phyloP scores from a whole-genome alignment of 1,284 basidiomycete species.

The Pseudozyma flocculosa region DNA sequence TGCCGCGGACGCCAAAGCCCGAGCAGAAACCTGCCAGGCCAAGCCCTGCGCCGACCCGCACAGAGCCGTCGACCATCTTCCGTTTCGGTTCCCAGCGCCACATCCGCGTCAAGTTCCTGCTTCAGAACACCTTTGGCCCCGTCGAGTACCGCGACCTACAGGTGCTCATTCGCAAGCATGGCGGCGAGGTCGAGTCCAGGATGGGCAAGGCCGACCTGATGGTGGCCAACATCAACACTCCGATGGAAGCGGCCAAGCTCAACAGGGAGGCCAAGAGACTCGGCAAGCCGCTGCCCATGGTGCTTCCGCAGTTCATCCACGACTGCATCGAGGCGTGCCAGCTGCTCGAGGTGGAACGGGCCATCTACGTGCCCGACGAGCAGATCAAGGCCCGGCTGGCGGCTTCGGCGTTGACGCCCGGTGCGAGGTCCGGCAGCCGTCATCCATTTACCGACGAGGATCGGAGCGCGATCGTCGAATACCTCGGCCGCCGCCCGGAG shows the following conservation, averaged over 20 bases:
- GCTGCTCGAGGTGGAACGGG: slow-evolving; percentile 9
- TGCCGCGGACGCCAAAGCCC: too few species aligned
- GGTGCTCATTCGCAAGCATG: slow-evolving; percentile 16
- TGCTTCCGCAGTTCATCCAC: slow-evolving; percentile 15
- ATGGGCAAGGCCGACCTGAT: slow-evolving; percentile 26
- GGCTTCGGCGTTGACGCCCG: not conserved
- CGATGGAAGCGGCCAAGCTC: slow-evolving; percentile 3
- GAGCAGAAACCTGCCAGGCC: too few species aligned
- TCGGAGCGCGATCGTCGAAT: slow-evolving; percentile 19
- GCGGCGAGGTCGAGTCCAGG: slow-evolving; percentile 18
- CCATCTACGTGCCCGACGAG: slow-evolving; percentile 22
- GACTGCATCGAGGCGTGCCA: slow-evolving; percentile 11
- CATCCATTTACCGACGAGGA: slow-evolving; percentile 24
- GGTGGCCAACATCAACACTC: slow-evolving; percentile 9
- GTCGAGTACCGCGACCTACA: slow-evolving; percentile 3
- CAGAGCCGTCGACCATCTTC: slow-evolving; percentile 3
- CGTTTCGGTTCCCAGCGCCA: not conserved
- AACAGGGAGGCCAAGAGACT: slow-evolving; percentile 9
- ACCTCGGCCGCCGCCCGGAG: slow-evolving; percentile 19
- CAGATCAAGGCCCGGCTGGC: not conserved
- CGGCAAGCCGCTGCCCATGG: slow-evolving; percentile 30
- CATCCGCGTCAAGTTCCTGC: slow-evolving; percentile 12
- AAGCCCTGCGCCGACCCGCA: too few species aligned
- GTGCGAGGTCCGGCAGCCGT: slow-evolving; percentile 12
- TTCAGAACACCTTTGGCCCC: slow-evolving; percentile 9